Base-by-base conservation (phyloP, 192 early-diverging fungal genomes). In the Cetraspora pellucida region DNA sequence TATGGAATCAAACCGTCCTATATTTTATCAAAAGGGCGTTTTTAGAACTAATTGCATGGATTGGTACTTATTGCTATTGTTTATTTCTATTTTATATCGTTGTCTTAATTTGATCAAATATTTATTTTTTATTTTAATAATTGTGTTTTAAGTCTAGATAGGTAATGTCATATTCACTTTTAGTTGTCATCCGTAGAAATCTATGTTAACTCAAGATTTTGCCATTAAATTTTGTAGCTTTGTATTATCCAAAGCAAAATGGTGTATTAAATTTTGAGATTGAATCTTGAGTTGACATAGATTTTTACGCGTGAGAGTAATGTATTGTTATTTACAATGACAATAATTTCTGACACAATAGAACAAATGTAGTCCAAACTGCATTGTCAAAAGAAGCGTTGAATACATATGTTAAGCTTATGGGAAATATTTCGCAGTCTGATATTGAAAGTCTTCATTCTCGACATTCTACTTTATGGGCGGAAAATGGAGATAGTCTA, bases 11-110 rank as follows among this genome's bases (percentile, higher is more conserved):
- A 88, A 86, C 37, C 68, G 78, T 5, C 80, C 94, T 2, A 76
- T 95, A 16, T 83, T 81, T 25, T 80, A 82, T 7, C 98, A 98
- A 81, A 81, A 88, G 11, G 97, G 97, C 25, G 90, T 95, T 7
- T 90, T 96, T 65, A 84, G 98, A 14, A 94, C 93, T 2, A 99
- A 98, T 76, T 99, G 98, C 78, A 82, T 99, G 69, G 98, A 95
- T 72, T 93, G 93, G 80, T 80, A 80, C 3, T 17, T 47, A 17
- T 69, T 16, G 9, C 13, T 25, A 59, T 78, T 21, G 5, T 77
- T 16, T n/a, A 72, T 10, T 19, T 37, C 66, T 19, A 46, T 73
- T 23, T 19, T 75, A 44, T 60, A 54, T 58, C 37, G 37, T 37
- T 37, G 0, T 7, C 37, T 37, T 37, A 37, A 37, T 37, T 37